These are phyloP conservation scores for Cyclanthera cordifolia DNA, from an alignment of 306 rosid species.

Conservation along the genomic window DNA sequence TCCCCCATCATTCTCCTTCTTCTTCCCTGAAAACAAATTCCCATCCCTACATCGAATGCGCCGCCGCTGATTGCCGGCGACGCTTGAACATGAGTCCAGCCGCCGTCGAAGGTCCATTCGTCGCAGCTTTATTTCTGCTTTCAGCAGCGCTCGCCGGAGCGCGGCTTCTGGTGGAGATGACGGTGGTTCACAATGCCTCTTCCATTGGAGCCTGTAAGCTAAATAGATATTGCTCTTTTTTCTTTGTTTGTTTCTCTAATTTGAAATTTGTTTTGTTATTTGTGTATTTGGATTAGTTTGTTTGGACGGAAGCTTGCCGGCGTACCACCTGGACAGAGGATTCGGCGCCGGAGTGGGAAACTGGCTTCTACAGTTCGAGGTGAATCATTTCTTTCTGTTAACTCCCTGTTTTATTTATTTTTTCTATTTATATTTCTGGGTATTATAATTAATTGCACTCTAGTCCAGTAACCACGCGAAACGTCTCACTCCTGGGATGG, in stretches of 20 bases:
- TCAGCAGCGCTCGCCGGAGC: slow-evolving; percentile 15
- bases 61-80: neutral
- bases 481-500: neutral
- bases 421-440: neutral
- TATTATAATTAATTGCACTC: neutral
- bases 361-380: slow-evolving; percentile 96
- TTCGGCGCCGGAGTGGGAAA: slow-evolving; percentile 60
- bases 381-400: slow-evolving; percentile 14
- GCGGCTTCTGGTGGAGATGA: slow-evolving; percentile 57
- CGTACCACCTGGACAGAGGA: slow-evolving; percentile 74
- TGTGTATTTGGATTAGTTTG: slow-evolving; percentile 36
- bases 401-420: neutral
- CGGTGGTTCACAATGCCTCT: slow-evolving; percentile 43
- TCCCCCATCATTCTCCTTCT: neutral
- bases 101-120: slow-evolving; percentile 12
- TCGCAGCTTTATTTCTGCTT: slow-evolving; percentile 19
- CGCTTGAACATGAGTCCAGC: slow-evolving; percentile 13
- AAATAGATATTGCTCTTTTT: neutral
- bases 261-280: neutral
- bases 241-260: neutral
- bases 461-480: neutral
- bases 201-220: slow-evolving; percentile 63
- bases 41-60: neutral
- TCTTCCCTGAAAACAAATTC: neutral
- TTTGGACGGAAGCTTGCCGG: slow-evolving; percentile 95